phyloP scores from a whole-genome alignment of 768 basidiomycete genomes.

The Suillus sp. region DNA sequence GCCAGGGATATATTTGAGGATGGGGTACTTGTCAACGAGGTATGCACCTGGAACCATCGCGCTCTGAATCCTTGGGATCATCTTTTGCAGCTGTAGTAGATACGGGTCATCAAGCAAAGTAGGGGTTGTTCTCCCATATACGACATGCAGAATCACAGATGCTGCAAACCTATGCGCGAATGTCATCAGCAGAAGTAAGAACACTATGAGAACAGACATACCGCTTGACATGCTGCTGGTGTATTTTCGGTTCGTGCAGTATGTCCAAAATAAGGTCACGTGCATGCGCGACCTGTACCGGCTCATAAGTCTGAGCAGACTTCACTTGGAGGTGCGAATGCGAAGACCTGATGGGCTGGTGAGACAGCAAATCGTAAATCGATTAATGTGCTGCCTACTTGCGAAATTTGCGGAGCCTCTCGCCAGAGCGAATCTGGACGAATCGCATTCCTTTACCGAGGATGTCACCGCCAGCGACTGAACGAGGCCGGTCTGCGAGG shows the following conservation, averaged over 20 bases:
- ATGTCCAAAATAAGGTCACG: slow-evolving; percentile 26
- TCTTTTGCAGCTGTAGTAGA: slow-evolving; percentile 32
- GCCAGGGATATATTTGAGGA: slow-evolving; percentile 55
- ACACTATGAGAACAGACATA: slow-evolving; percentile 41
- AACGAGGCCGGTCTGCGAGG: slow-evolving; percentile 52
- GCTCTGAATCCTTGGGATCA: slow-evolving; percentile 32
- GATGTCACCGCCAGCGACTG: slow-evolving; percentile 57
- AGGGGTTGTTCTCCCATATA: slow-evolving; percentile 31
- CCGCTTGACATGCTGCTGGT: slow-evolving; percentile 29
- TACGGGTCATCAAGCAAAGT: slow-evolving; percentile 22
- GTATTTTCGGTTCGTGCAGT: slow-evolving; percentile 27
- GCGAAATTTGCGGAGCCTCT: slow-evolving; percentile 58
- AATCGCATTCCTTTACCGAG: slow-evolving; percentile 61
- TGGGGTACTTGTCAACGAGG: slow-evolving; percentile 37
- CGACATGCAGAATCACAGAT: slow-evolving; percentile 28
- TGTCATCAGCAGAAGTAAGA: not conserved
- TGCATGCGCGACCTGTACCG: slow-evolving; percentile 44
- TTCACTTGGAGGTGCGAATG: slow-evolving; percentile 57
- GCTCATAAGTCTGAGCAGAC: slow-evolving; percentile 45
- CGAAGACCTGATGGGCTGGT: slow-evolving; percentile 41
- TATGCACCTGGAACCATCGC: slow-evolving; percentile 36
- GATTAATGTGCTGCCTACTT: slow-evolving; percentile 34
- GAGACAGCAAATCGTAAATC: slow-evolving; percentile 8
- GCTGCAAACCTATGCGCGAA: slow-evolving; percentile 23
- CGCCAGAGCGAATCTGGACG: slow-evolving; percentile 52